Conservation (phyloP, 257 asterid genomes). For the Solanum piurae region DNA sequence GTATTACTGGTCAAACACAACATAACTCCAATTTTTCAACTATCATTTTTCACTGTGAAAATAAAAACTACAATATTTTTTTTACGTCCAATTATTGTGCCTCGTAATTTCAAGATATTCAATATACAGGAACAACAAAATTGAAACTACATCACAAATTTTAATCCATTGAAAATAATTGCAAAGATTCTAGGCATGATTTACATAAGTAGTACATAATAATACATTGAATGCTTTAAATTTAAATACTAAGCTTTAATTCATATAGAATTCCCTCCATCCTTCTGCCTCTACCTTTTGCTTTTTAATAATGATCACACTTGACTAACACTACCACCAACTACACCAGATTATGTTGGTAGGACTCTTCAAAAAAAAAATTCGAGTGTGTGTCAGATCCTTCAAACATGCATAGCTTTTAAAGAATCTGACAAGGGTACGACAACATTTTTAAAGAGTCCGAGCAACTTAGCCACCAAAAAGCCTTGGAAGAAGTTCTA, state of each 20-base stretch:
- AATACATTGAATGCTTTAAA: not conserved
- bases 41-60: not conserved
- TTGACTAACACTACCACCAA: not conserved
- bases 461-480: not conserved
- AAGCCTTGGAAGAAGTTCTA: not conserved
- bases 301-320: not conserved
- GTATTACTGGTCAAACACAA: not conserved
- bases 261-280: not conserved
- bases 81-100: not conserved
- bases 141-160: not conserved
- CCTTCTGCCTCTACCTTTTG: not conserved
- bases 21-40: no score
- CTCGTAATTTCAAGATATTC: not conserved
- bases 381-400: not conserved
- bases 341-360: not conserved
- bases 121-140: not conserved
- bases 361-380: not conserved
- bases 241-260: not conserved
- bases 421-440: not conserved
- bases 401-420: not conserved
- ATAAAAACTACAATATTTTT: no score
- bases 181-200: not conserved
- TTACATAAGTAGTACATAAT: not conserved
- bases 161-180: not conserved
- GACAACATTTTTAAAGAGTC: not conserved